Conservation (phyloP, 495 filamentous ascomycete species). For the Bryoglossum gracile region DNA sequence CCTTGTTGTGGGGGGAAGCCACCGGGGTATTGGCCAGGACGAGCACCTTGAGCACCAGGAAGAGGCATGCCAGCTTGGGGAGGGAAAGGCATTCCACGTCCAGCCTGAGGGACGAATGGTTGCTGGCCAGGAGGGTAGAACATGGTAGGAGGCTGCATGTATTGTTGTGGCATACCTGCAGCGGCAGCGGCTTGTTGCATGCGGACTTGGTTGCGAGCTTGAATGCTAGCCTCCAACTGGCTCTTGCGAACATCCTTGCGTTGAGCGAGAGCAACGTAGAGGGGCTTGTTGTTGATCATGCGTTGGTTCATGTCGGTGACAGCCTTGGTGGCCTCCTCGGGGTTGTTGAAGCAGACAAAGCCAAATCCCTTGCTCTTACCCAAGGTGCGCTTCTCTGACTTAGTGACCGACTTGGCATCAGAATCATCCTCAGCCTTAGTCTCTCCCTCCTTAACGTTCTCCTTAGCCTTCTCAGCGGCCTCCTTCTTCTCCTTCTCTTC, state of each 20-base stretch:
- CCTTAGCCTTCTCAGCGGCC: constrained; percentile 47
- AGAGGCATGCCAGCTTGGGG: constrained; percentile 73
- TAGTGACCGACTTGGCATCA: constrained; percentile 48
- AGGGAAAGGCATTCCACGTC: constrained; percentile 84
- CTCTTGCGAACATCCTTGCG: constrained; percentile 99
- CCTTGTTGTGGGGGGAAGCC: constrained; percentile 74
- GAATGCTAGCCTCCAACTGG: constrained; percentile 97
- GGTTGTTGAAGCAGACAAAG: constrained; percentile 99
- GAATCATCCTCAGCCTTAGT: constrained; percentile 38
- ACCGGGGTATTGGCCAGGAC: constrained; percentile 75
- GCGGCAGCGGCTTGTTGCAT: constrained; percentile 96
- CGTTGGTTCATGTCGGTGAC: constrained; percentile 99
- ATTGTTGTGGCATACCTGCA: constrained; percentile 83
- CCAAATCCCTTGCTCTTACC: constrained; percentile 99
- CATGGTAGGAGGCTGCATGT: constrained; percentile 80
- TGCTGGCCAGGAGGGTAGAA: constrained; percentile 81
- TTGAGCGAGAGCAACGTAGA: constrained; percentile 97
- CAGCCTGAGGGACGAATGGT: constrained; percentile 58
- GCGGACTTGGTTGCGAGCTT: constrained; percentile 94
- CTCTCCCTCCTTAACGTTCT: constrained; percentile 39
- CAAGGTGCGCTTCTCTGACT: constrained; percentile 65
- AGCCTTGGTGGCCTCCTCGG: constrained; percentile 97
- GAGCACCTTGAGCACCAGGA: constrained; percentile 70
- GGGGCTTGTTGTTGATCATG: constrained; percentile 94
- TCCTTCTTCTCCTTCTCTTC: constrained; percentile 48